Conservation (phyloP, 768 basidiomycete species). For the Tulasnella sp. region DNA sequence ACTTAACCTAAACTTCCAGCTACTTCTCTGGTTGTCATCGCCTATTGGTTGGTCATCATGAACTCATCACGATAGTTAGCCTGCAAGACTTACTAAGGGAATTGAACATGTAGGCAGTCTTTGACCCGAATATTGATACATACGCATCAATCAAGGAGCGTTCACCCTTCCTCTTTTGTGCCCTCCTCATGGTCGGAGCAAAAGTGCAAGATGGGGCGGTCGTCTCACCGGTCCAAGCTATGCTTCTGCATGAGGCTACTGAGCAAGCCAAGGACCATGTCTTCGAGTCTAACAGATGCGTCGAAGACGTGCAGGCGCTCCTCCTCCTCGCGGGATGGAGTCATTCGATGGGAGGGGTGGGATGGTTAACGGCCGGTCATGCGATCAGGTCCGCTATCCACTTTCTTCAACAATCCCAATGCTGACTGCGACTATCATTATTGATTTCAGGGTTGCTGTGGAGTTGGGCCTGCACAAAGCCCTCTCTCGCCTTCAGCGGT, state of each 20-base stretch:
- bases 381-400: constrained; percentile 27
- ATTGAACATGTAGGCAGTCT: too few relatives aligned
- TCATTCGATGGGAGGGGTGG: constrained; percentile 23
- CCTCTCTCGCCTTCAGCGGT: constrained; percentile 27
- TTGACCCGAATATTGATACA: constrained; percentile 17
- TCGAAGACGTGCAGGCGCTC: constrained; percentile 31
- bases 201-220: constrained; percentile 18
- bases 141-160: constrained; percentile 13
- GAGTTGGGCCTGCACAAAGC: constrained; percentile 32
- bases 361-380: constrained; percentile 31
- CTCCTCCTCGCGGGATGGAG: constrained; percentile 29
- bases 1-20: constrained; percentile 9
- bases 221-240: constrained; percentile 11
- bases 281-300: constrained; percentile 14
- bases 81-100: too few relatives aligned
- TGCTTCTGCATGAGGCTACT: constrained; percentile 13
- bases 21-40: constrained; percentile 19
- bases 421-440: neutral
- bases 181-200: constrained; percentile 19
- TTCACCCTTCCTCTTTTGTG: constrained; percentile 18
- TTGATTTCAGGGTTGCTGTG: constrained; percentile 18
- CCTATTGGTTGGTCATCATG: constrained; percentile 13
- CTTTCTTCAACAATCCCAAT: neutral
- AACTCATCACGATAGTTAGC: too few relatives aligned
- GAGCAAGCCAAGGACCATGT: constrained; percentile 14